These are phyloP conservation scores for Porphyra umbilicalis DNA, from an alignment of 31 red algal genomes.

Conservation along the genomic window DNA sequence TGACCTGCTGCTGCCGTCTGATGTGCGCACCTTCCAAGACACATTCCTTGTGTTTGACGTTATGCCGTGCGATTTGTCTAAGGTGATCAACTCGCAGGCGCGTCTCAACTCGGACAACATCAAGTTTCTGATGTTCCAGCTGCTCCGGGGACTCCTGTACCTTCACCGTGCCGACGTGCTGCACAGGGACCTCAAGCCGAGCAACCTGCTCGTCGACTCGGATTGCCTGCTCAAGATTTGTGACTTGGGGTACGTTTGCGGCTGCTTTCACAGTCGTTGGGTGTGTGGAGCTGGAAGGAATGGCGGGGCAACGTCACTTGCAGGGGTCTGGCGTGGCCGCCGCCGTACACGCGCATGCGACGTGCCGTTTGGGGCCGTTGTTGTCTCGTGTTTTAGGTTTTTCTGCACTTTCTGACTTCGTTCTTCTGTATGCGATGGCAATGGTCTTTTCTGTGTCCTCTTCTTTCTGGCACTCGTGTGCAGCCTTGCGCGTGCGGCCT, in stretches of 20 bases:
- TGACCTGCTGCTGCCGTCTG: constrained; percentile 82
- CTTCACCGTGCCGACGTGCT: constrained; percentile 60
- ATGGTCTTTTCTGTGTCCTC: neutral
- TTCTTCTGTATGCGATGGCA: neutral
- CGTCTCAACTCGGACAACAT: constrained; percentile 65
- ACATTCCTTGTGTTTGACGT: constrained; percentile 91
- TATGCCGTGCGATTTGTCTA: constrained; percentile 77
- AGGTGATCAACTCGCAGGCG: constrained; percentile 63
- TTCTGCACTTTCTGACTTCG: no score
- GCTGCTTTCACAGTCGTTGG: no score
- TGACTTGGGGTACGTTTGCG: constrained; percentile 47
- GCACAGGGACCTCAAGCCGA: constrained; percentile 85
- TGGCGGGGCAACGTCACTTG: no score
- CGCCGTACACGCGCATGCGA: no score
- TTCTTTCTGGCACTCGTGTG: constrained; percentile 11
- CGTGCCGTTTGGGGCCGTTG: no score
- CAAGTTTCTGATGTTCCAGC: constrained; percentile 89
- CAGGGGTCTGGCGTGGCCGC: no score
- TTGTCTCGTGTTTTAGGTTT: no score
- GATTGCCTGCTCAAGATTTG: constrained; percentile 67
- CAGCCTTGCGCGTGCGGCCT: constrained; percentile 48
- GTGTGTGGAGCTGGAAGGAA: no score
- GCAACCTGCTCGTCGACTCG: constrained; percentile 78
- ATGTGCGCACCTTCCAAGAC: constrained; percentile 81
- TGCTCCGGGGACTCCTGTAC: constrained; percentile 71